Conservation (phyloP, 495 filamentous ascomycete species). For the Opeltia flavorubescens region DNA sequence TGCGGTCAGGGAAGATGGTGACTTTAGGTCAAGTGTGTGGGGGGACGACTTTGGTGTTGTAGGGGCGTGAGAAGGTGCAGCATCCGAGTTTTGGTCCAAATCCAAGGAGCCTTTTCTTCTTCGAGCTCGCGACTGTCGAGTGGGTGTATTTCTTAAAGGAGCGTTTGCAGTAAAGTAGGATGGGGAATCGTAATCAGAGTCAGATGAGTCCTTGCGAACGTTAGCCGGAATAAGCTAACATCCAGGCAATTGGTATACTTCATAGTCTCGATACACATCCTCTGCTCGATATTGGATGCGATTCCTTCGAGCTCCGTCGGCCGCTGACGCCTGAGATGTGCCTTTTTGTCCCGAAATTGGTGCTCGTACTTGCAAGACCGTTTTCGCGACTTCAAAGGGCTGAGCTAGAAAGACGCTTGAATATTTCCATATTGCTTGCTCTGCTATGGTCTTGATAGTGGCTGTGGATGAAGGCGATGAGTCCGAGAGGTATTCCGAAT, state of each 20-base stretch:
- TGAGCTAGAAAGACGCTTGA: slow-evolving; percentile 71
- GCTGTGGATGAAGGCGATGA: slow-evolving; percentile 58
- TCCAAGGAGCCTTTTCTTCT: slow-evolving; percentile 21
- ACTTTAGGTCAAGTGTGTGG: slow-evolving; percentile 54
- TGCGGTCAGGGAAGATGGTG: slow-evolving; percentile 59
- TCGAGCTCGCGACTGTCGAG: slow-evolving; percentile 34
- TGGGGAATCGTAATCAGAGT: slow-evolving; percentile 65
- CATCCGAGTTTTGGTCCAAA: slow-evolving; percentile 21
- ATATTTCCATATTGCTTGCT: slow-evolving; percentile 79
- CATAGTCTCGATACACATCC: slow-evolving; percentile 24
- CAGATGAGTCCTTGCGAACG: slow-evolving; percentile 30
- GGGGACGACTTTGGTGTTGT: slow-evolving; percentile 23
- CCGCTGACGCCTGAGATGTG: slow-evolving; percentile 11
- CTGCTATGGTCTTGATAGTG: slow-evolving; percentile 54
- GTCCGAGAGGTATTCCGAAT: slow-evolving; percentile 71
- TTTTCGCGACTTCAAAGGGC: slow-evolving; percentile 95
- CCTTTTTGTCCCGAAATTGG: slow-evolving; percentile 9
- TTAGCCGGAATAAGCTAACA: slow-evolving; percentile 4
- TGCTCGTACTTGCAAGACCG: slow-evolving; percentile 65
- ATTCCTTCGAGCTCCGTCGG: slow-evolving; percentile 17
- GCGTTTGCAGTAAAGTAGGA: slow-evolving; percentile 71
- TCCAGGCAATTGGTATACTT: slow-evolving; percentile 26
- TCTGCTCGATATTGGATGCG: slow-evolving; percentile 22
- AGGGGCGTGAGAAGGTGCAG: slow-evolving; percentile 20
- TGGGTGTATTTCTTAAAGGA: slow-evolving; percentile 35